Evolutionary conservation across 225 moss, liverwort and hornwort genomes (phyloP), one percentile per base, ranked within the genome.

Genomic region (Sphagnum contortum): DNA sequence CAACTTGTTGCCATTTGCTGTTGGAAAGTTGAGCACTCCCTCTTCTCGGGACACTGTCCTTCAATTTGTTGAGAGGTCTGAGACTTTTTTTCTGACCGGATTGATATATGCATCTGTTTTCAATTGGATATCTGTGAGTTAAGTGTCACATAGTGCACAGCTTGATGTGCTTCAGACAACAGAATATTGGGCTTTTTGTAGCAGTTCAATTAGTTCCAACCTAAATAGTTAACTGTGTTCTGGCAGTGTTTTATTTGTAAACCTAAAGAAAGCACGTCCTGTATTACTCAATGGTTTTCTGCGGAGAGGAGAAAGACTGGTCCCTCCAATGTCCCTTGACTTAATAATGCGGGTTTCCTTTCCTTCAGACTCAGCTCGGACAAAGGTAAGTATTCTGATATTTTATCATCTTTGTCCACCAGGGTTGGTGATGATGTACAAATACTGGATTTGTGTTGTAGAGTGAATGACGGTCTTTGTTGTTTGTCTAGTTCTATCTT

Each of bases 251-350:
- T 69, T 99, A 52, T 86, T 89, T 56, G 79, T 74, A 63, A 91
- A 89, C 55, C 56, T 83, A 29, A 93, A 81, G 71, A 91, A 93
- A 76, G 80, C 81, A 6, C 91, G 98, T 7, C 75, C 91, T 56
- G 51, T 91, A 66, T 81, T 99, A 11, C 68, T 93, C 2, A 89
- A 93, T 69, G 93, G 98, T 56, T 83, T 82, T 11, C 75, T 87
- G 48, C 89, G 91, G 66, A 99, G 88, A 77, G 98, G 98, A 59
- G 98, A 99, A 64, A 77, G 98, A 64, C 77, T 99, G 70, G 88
- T 99, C 58, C 87, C 98, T 64, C 87, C 93, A 55, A 66, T 80
- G 48, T 80, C 89, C 50, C 75, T 89, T 51, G 98, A 91, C 63
- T 66, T 74, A 54, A 63, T 99, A 51, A 68, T 93, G 77, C 85